Conservation (phyloP, 768 basidiomycete genomes). For the Lactarius evosmus region DNA sequence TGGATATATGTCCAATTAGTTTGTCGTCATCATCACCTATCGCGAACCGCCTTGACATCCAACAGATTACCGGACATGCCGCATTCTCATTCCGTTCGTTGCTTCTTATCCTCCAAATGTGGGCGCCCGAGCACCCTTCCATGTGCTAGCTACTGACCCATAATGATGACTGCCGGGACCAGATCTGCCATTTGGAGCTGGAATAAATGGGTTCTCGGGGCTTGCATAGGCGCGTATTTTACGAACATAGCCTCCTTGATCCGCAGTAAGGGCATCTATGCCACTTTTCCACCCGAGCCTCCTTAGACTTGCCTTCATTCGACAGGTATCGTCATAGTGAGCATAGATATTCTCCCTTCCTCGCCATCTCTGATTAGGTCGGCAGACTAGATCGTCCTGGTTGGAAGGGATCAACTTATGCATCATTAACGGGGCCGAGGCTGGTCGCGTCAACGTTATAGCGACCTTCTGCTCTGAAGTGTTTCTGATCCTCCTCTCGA, state of each 20-base stretch:
- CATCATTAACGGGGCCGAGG: not conserved
- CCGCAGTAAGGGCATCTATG: conserved; percentile 15
- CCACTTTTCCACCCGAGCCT: not conserved
- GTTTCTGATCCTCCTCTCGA: conserved; percentile 15
- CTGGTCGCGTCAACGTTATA: conserved; percentile 2
- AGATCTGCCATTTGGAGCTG: conserved; percentile 20
- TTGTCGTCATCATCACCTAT: not conserved
- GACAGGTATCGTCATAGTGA: conserved; percentile 11
- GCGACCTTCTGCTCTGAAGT: conserved; percentile 14
- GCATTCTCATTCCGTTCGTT: conserved; percentile 9
- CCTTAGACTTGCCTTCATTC: not conserved
- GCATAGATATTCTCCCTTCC: not conserved
- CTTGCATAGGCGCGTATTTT: conserved; percentile 11
- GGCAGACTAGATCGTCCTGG: conserved; percentile 6
- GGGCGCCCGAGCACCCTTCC: not conserved
- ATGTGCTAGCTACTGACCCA: not conserved
- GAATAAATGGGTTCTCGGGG: conserved; percentile 6
- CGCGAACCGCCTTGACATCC: not conserved
- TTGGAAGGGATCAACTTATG: not conserved
- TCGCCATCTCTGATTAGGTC: not conserved
- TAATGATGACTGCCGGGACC: not conserved
- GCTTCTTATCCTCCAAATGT: conserved; percentile 21
- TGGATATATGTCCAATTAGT: conserved; percentile 19
- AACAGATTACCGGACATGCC: conserved; percentile 11
- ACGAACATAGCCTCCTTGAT: conserved; percentile 17